These are phyloP conservation scores for Benincasa hispida DNA, from an alignment of 306 rosid species.

Conservation along the genomic window DNA sequence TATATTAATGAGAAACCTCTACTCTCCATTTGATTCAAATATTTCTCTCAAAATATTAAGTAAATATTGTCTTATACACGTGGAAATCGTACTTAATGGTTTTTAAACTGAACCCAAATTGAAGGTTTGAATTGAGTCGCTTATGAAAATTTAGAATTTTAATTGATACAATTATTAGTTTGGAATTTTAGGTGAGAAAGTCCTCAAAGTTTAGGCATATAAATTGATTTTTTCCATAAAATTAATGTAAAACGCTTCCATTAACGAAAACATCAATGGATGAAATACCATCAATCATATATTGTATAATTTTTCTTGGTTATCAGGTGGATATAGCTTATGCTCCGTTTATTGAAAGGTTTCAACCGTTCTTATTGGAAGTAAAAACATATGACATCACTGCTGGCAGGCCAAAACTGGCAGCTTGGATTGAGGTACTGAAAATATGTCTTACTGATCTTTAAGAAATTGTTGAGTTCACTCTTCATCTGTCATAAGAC, in stretches of 20 bases:
- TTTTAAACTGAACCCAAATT: too few relatives aligned
- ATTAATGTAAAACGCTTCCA: background rate
- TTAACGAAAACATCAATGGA: background rate
- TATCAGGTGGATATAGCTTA: constrained; percentile 83
- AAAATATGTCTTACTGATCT: background rate
- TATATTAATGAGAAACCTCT: too few relatives aligned
- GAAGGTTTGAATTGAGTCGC: too few relatives aligned
- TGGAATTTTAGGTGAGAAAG: too few relatives aligned
- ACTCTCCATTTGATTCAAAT: too few relatives aligned
- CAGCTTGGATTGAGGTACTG: constrained; percentile 58
- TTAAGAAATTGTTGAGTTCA: background rate
- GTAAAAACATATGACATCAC: constrained; percentile 53
- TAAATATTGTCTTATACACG: too few relatives aligned
- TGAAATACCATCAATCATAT: background rate
- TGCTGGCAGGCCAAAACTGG: constrained; percentile 52
- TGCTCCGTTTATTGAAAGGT: constrained; percentile 77
- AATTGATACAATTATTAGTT: too few relatives aligned
- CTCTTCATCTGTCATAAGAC: background rate
- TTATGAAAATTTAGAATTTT: too few relatives aligned
- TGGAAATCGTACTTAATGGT: too few relatives aligned
- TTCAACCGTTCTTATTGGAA: constrained; percentile 38
- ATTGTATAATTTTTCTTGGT: background rate
- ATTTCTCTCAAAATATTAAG: too few relatives aligned
- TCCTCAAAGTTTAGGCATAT: too few relatives aligned
- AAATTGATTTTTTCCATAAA: background rate